phyloP scores from a whole-genome alignment of 805 yeast genomes.

The Yamadazyma ubonensis region DNA sequence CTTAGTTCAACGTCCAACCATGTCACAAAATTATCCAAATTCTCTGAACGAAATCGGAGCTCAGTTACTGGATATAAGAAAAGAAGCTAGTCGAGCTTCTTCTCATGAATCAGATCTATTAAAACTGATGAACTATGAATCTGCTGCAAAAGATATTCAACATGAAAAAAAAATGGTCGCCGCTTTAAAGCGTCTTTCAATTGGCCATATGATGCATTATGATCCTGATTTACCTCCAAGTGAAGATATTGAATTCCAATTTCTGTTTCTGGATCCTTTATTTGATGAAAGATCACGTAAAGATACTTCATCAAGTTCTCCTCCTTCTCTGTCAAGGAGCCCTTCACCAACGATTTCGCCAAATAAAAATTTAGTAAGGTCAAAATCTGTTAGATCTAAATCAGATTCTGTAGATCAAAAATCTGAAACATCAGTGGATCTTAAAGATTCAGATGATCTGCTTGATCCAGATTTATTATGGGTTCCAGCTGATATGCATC shows the following conservation, averaged over 20 bases:
- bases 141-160: slow-evolving; percentile 75
- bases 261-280: slow-evolving; percentile 16
- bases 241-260: slow-evolving; percentile 26
- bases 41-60: too few species aligned
- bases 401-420: slow-evolving; percentile 10
- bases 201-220: slow-evolving; percentile 57
- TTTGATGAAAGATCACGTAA: slow-evolving; percentile 8
- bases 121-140: slow-evolving; percentile 24
- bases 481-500: slow-evolving; percentile 96
- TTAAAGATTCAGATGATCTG: slow-evolving; percentile 21
- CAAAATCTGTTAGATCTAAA: slow-evolving; percentile 6
- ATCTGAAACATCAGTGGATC: slow-evolving; percentile 14
- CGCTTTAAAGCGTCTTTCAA: slow-evolving; percentile 69
- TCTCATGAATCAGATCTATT: too few species aligned
- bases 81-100: too few species aligned
- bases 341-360: slow-evolving; percentile 9
- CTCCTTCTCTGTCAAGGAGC: slow-evolving; percentile 12
- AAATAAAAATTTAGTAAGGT: slow-evolving; percentile 7
- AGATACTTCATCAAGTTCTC: slow-evolving; percentile 7
- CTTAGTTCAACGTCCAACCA: background rate
- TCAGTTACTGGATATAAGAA: too few species aligned
- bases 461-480: slow-evolving; percentile 53
- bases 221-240: slow-evolving; percentile 75
- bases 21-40: too few species aligned
- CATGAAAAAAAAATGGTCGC: slow-evolving; percentile 72